Conservation (phyloP, 495 filamentous ascomycete species). For the Aspergillus ellipticus region DNA sequence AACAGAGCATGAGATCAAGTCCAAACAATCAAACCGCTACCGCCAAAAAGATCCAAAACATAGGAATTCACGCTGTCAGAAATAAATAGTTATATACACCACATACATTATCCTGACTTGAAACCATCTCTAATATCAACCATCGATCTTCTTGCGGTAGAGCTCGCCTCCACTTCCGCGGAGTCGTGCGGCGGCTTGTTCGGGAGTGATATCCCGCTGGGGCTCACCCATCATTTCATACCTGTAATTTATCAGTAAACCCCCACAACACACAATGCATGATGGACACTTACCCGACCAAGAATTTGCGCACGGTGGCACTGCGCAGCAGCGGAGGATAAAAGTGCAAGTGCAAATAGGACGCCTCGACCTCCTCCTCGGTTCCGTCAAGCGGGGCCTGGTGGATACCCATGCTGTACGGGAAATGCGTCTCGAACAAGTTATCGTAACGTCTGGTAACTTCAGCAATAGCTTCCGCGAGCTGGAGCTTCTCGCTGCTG, state of each 20-base stretch:
- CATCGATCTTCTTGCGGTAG: conserved; percentile 67
- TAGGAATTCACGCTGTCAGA: background rate
- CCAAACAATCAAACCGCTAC: too few relatives aligned
- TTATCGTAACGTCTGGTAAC: conserved; percentile 92
- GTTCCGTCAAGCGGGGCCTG: conserved; percentile 89
- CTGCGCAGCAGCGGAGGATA: conserved; percentile 91
- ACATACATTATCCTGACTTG: background rate
- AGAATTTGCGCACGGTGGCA: conserved; percentile 90
- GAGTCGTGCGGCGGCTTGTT: conserved; percentile 82
- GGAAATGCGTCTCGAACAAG: conserved; percentile 93
- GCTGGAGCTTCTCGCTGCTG: conserved; percentile 58
- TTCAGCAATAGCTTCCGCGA: conserved; percentile 82
- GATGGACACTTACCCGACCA: conserved; percentile 63
- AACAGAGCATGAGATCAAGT: too few relatives aligned
- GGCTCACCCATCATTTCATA: conserved; percentile 96
- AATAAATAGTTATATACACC: background rate
- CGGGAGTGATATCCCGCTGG: conserved; percentile 94
- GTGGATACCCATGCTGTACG: conserved; percentile 91
- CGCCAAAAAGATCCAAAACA: too few relatives aligned
- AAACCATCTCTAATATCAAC: background rate
- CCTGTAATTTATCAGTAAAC: conserved; percentile 26
- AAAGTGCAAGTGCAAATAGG: conserved; percentile 95
- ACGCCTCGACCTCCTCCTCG: conserved; percentile 76
- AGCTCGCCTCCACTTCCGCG: conserved; percentile 73
- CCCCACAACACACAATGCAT: background rate